Conservation (phyloP, 805 yeast genomes). For the Suhomyces pyralidae region DNA sequence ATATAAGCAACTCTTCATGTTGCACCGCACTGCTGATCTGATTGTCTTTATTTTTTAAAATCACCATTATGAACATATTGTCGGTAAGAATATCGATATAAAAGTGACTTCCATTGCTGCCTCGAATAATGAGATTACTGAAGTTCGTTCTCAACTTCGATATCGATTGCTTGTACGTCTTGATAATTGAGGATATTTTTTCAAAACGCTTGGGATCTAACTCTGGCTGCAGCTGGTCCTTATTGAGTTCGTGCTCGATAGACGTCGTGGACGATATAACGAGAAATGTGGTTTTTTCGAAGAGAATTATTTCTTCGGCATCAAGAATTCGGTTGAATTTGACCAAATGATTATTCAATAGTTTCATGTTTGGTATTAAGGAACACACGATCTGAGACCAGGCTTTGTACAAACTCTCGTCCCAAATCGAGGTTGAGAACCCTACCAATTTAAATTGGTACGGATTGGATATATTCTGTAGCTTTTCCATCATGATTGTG, state of each 20-base stretch:
- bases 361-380: conserved; percentile 83
- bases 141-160: conserved; percentile 84
- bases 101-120: conserved; percentile 43
- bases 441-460: conserved; percentile 67
- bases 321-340: conserved; percentile 70
- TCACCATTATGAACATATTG: conserved; percentile 60
- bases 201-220: conserved; percentile 93
- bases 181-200: conserved; percentile 88
- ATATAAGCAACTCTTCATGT: conserved; percentile 45
- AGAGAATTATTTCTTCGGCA: conserved; percentile 86
- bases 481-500: conserved; percentile 75
- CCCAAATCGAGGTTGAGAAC: conserved; percentile 96
- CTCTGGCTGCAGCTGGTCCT: conserved; percentile 14
- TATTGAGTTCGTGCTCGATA: conserved; percentile 25
- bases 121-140: conserved; percentile 70
- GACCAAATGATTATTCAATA: conserved; percentile 71
- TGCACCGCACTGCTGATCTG: conserved; percentile 20
- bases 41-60: conserved; percentile 42
- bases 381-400: conserved; percentile 97
- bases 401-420: conserved; percentile 90
- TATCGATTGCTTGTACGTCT: conserved; percentile 90
- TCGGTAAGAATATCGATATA: conserved; percentile 56
- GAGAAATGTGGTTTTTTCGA: conserved; percentile 90
- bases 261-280: conserved; percentile 64
- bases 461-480: conserved; percentile 71